Evolutionary conservation across 345 rosid genomes (phyloP), one percentile per base, ranked within the genome.

Genomic region (Eucalyptus fibrosa): DNA sequence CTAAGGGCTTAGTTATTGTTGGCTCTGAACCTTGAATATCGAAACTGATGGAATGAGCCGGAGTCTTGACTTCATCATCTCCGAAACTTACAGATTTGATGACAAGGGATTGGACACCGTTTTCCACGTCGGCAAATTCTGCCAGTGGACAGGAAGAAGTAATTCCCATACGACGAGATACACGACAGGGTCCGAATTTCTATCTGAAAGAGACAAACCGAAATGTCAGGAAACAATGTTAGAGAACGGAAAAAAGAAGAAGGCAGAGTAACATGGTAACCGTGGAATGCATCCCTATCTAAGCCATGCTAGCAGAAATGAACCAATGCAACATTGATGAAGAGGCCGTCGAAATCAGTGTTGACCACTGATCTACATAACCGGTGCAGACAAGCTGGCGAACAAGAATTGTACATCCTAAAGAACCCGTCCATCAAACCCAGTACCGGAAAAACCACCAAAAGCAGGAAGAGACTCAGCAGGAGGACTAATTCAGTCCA

Each of bases 11-110:
- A 53, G 91, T 62, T 87, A 96, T 93, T n/a, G 86, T 90, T 9
- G 98, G 95, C 92, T 94, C 97, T 9, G 92, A 86, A 90, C 93
- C 93, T 30, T 53, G 86, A 65, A 87, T 91, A 4, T 89, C 91
- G 92, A 96, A 97, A 92, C 94, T 95, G 86, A 97, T 90, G 44
- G 97, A 95, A 86, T 95, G 93, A 67, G 91, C 90, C 1, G 95
- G 94, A 34, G 99, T 96, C 89, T 88, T 94, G 56, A 89, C 94
- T 34, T 92, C 96, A 89, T 94, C 93, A 32, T 93, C 95, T 53
- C 97, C 99, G 47, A 95, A 94, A 92, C 94, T 89, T 85, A 95
- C 93, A 90, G 99, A 96, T 89, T 95, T 96, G 11, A 95, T 96
- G 4, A 89, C 89, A 87, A 96, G 90, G 81, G 95, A 94, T 91